Conservation (phyloP, 345 rosid species). For the thale cress (Arabidopsis thaliana) region DNA sequence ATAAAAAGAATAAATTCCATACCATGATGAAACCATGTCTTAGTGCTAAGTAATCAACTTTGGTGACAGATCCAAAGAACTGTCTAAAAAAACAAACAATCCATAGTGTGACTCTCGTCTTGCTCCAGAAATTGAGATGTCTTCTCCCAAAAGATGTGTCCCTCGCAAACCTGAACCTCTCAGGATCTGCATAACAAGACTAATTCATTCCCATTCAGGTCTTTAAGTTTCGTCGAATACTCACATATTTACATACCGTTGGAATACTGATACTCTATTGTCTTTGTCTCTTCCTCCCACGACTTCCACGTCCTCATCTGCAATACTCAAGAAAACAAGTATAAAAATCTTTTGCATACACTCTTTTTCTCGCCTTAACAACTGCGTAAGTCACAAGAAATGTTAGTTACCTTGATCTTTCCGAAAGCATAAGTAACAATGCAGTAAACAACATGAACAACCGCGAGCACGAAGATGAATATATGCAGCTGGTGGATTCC, state of each 20-base stretch:
- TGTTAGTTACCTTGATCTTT: slow-evolving; percentile 74
- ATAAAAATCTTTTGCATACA: slow-evolving; percentile 14
- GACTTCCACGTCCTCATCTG: slow-evolving; percentile 89
- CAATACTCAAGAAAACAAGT: slow-evolving; percentile 10
- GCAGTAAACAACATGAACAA: slow-evolving; percentile 83
- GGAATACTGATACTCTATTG: slow-evolving; percentile 76
- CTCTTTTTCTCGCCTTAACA: neutral
- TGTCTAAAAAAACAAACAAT: slow-evolving; percentile 73
- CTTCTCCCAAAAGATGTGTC: slow-evolving; percentile 96
- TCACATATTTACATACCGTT: slow-evolving; percentile 50
- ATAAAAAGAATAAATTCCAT: slow-evolving; percentile 9
- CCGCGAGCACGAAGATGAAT: slow-evolving; percentile 84
- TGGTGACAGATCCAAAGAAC: slow-evolving; percentile 71
- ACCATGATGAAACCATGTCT: slow-evolving; percentile 86
- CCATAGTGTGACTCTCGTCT: slow-evolving; percentile 67
- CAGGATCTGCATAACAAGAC: slow-evolving; percentile 67
- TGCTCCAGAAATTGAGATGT: slow-evolving; percentile 80
- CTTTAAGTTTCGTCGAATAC: neutral
- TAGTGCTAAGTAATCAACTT: slow-evolving; percentile 72
- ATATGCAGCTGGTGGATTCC: slow-evolving; percentile 94
- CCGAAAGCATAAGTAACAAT: slow-evolving; percentile 78
- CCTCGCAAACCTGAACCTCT: slow-evolving; percentile 92
- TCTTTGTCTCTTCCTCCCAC: slow-evolving; percentile 89
- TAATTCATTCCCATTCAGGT: neutral
- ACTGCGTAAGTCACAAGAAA: neutral